phyloP scores from a whole-genome alignment of 257 asterid genomes.

The Orobanche coerulescens region DNA sequence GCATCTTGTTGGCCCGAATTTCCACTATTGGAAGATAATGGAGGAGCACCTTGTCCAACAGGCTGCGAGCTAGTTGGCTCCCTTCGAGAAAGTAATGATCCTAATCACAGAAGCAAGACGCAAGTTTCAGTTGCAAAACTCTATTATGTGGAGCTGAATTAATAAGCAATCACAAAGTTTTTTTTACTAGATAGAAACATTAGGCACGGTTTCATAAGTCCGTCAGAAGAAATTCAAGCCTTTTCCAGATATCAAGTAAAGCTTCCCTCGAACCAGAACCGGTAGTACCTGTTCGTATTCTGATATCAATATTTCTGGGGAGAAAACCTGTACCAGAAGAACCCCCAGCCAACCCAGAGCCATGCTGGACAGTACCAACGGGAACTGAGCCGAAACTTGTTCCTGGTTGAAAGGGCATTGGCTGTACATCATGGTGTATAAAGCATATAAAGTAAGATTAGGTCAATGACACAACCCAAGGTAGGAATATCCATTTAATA shows the following conservation, averaged over 20 bases:
- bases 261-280: too few species aligned
- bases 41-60: slow-evolving; percentile 47
- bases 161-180: not conserved
- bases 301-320: slow-evolving; percentile 92
- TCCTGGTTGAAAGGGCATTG: slow-evolving; percentile 77
- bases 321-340: slow-evolving; percentile 52
- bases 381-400: slow-evolving; percentile 51
- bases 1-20: slow-evolving; percentile 41
- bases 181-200: not conserved
- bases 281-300: slow-evolving; percentile 81
- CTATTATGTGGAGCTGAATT: not conserved
- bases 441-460: slow-evolving; percentile 19
- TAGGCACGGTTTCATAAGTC: too few species aligned
- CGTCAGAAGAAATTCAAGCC: too few species aligned
- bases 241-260: too few species aligned
- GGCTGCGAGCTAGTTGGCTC: slow-evolving; percentile 49
- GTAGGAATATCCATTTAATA: slow-evolving; percentile 1
- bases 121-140: not conserved
- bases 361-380: slow-evolving; percentile 54
- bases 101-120: slow-evolving; percentile 27
- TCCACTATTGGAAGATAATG: slow-evolving; percentile 31
- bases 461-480: slow-evolving; percentile 6
- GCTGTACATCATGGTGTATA: slow-evolving; percentile 39
- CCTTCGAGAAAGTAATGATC: slow-evolving; percentile 66
- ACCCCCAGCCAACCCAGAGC: slow-evolving; percentile 47